Conservation (phyloP, 2,329 filamentous ascomycete species). For the Colletotrichum godetiae region DNA sequence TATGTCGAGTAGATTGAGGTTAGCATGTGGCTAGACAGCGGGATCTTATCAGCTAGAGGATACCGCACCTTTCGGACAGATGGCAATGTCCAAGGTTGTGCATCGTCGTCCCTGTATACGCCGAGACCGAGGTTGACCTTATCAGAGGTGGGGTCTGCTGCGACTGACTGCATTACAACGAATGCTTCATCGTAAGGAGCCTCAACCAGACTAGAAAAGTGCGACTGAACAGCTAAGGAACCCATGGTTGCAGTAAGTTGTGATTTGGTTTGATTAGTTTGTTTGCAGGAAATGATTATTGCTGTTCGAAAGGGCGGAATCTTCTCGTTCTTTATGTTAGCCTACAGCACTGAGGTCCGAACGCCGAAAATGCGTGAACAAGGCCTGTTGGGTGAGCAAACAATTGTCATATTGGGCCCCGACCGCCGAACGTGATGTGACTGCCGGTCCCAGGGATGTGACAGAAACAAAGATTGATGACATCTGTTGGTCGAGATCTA, state of each 20-base stretch:
- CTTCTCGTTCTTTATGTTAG: neutral
- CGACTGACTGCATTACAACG: neutral
- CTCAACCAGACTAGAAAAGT: neutral
- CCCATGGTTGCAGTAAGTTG: neutral
- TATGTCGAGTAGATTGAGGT: neutral
- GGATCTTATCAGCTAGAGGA: neutral
- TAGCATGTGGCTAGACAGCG: too few relatives aligned
- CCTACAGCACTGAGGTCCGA: neutral
- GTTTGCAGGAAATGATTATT: neutral
- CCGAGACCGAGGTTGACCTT: slow-evolving; percentile 22
- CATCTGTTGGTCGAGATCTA: neutral
- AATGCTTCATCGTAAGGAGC: neutral
- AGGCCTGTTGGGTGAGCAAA: neutral
- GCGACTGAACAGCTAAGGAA: neutral
- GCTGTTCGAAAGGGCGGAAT: neutral
- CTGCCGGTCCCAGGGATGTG: neutral
- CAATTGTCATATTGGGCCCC: neutral
- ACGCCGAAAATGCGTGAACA: neutral
- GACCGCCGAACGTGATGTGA: neutral
- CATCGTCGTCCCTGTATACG: slow-evolving; percentile 11
- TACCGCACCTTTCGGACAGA: slow-evolving; percentile 5
- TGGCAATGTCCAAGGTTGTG: slow-evolving; percentile 2
- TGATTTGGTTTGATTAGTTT: neutral
- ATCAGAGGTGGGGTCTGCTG: neutral
- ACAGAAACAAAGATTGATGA: neutral